These are phyloP conservation scores for Pistacia atlantica DNA, from an alignment of 345 rosid species.

Conservation along the genomic window DNA sequence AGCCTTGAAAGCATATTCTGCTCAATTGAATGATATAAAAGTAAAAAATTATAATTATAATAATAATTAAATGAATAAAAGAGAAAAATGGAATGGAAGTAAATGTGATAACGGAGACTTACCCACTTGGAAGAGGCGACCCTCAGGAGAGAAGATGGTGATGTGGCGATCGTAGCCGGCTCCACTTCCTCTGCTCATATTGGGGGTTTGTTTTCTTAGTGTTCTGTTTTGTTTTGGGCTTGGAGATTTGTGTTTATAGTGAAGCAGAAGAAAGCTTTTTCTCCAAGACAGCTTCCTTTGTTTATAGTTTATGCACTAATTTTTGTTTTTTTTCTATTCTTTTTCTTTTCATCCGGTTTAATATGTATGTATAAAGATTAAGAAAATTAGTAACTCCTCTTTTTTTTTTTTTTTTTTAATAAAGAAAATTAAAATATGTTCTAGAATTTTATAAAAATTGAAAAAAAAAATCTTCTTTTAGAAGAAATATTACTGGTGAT, in stretches of 20 bases:
- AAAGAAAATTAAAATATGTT: too few species aligned
- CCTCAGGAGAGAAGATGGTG: constrained; percentile 88
- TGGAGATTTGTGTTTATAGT: background rate
- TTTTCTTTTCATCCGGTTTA: too few species aligned
- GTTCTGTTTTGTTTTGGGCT: background rate
- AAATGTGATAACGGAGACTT: constrained; percentile 16
- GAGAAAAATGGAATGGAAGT: background rate
- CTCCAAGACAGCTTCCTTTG: constrained; percentile 5
- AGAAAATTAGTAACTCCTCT: too few species aligned
- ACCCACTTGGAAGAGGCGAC: constrained; percentile 93
- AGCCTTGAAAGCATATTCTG: constrained; percentile 98
- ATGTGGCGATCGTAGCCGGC: constrained; percentile 89
- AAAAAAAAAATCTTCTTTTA: too few species aligned
- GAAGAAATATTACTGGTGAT: too few species aligned
- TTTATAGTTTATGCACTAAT: background rate
- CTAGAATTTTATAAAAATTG: too few species aligned
- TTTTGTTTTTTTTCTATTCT: background rate
- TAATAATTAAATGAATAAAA: background rate
- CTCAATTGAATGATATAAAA: background rate
- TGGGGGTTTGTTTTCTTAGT: background rate
- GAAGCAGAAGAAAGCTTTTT: constrained; percentile 4
- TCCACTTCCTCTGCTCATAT: constrained; percentile 88
- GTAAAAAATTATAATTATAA: too few species aligned
- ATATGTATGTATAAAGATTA: too few species aligned
- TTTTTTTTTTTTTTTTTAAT: too few species aligned